Base-by-base conservation (phyloP, 495 filamentous ascomycete genomes). In the Aspergillus sclerotiicarbonarius region DNA sequence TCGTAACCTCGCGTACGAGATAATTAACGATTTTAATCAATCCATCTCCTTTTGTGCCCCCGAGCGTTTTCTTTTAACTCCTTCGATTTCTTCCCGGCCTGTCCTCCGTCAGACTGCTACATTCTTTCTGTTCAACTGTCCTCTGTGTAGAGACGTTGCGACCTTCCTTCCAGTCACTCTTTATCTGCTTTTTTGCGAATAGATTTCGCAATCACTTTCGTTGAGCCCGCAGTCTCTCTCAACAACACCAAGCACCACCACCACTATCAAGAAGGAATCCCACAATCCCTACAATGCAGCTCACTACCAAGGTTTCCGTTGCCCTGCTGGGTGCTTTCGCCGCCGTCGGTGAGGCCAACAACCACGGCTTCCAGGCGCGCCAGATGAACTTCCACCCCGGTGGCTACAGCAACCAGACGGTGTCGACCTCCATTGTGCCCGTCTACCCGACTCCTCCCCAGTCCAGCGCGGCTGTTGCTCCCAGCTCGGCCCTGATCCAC, bases 261-360 rank as follows among this genome's bases (percentile, higher is more conserved):
- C 16, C 8, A 53, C n/a, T 21, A 13, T 61, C 20, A 13, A 53
- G 53, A 44, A 65, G 61, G 67, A 64, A 69, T 67, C 65, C 46
- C 48, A 51, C 21, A 49, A 20, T 37, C 41, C 33, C 56, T 53
- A 70, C 49, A 49, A 77, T 77, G 75, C 69, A 71, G 51, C 62
- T 74, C 57, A 70, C 77, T 65, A 70, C 70, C 72, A 83, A 78
- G 62, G 54, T 83, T 57, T 69, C 79, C 47, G 47, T 82, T 47
- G 76, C 70, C 57, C 69, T 80, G 39, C 62, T 82, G 57, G 77
- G 75, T 33, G 76, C 76, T 51, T 70, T 83, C 61, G 80, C 77
- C 54, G 66, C 76, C 37, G 65, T 72, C 48, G 65, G 69, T 51
- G 71, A 80, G 58, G 78, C 71, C 37, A 67, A 66, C 56, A 67